Evolutionary conservation across 768 basidiomycete species (phyloP), one percentile per base, ranked within the genome.

Genomic region (Chiua virens): DNA sequence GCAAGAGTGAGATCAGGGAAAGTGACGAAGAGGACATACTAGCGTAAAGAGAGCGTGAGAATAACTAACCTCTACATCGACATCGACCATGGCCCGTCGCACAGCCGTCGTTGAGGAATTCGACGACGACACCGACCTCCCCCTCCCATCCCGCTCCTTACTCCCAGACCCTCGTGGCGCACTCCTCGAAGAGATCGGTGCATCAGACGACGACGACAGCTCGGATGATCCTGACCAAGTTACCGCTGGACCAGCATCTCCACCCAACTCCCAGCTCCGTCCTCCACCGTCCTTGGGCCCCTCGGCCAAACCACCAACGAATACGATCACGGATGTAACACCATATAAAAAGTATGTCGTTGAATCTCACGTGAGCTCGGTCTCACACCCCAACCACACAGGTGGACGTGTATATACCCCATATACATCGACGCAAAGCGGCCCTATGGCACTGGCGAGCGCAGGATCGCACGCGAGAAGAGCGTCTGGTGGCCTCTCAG

Each of bases 401-500:
- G 94, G 61, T 97, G 95, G 95, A 87, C 92, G 40, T 91, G 90
- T 60, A 83, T 98, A 64, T 99, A 98, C 68, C 96, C 96, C 6
- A 89, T 98, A 63, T 98, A 98, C 71, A 82, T 98, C 50, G 96
- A 98, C 70, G 94, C 95, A 32, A 97, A 98, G 67, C 86, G 87
- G 2, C 85, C 94, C 1, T 89, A 91, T 68, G 83, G 84, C 4
- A 86, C 80, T 6, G 92, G 93, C 18, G 83, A 88, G 58, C 84
- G 96, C 36, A 80, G 96, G 43, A 83, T 98, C 49, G 75, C 85
- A 25, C 79, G 93, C 23, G 77, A 79, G 48, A 87, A 89, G 70
- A 80, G 87, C 50, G 68, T 98, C 25, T 94, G 94, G 92, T 98
- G 92, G 92, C 96, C 96, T 1, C 79, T 95, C 42, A 92, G 89